A percentile compares a stretch with the other conserved stretches of the same genome.
phyloP scores from a whole-genome alignment of 495 filamentous ascomycete species.

The Daldinia caldariorum region DNA sequence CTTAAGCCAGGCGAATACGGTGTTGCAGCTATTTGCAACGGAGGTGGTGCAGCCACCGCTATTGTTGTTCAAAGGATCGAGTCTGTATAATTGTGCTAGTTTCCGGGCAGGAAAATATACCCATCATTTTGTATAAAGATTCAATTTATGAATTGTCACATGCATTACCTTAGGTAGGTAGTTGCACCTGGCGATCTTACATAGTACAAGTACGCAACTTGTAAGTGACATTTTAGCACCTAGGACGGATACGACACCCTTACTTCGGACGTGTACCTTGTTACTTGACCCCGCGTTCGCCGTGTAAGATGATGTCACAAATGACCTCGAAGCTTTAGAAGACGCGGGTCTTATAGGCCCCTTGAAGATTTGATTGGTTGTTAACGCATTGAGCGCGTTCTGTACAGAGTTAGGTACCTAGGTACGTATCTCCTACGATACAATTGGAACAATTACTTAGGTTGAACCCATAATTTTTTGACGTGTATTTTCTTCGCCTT shows the following conservation, averaged over 20 bases:
- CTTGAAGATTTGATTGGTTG: not conserved
- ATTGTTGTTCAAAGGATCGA: conserved; percentile 92
- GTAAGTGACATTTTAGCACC: not conserved
- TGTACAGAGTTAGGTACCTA: too few relatives aligned
- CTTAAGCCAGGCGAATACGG: conserved; percentile 92
- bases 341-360: not conserved
- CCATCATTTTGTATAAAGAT: not conserved
- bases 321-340: not conserved
- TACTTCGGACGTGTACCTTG: not conserved
- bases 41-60: conserved; percentile 89
- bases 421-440: too few relatives aligned
- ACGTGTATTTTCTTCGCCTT: not conserved
- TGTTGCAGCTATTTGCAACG: conserved; percentile 95
- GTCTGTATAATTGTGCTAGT: conserved; percentile 57
- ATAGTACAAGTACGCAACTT: not conserved
- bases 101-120: not conserved
- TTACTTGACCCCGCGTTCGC: not conserved
- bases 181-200: not conserved
- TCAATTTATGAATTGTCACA: conserved; percentile 1
- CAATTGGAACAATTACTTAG: not conserved
- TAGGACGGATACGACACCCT: conserved; percentile 1
- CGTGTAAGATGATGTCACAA: conserved; percentile 1
- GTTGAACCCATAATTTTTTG: not conserved
- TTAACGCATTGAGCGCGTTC: not conserved
- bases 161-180: not conserved